Evolutionary conservation across 2,329 filamentous ascomycete species (phyloP).

Genomic region (Paecilomyces sp.): DNA sequence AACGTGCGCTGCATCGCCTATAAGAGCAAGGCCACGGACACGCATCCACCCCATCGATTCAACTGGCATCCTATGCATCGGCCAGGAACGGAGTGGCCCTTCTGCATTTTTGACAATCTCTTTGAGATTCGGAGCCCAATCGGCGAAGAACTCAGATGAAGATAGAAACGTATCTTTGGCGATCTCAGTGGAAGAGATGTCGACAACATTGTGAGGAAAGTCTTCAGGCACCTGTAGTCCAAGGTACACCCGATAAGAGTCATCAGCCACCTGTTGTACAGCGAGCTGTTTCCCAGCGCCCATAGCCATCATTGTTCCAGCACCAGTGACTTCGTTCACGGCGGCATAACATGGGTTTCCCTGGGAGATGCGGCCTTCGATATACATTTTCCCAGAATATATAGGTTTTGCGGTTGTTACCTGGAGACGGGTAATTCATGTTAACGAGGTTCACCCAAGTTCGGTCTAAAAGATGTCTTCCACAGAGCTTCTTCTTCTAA

Average conservation of each 20-base stretch:
- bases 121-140: neutral
- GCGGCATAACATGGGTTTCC: neutral
- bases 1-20: slow-evolving; percentile 28
- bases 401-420: neutral
- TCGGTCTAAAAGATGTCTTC: neutral
- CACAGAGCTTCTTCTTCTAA: slow-evolving; percentile 9
- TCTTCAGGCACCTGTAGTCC: neutral
- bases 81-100: neutral
- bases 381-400: neutral
- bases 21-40: slow-evolving; percentile 4
- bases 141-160: neutral
- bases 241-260: neutral
- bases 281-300: neutral
- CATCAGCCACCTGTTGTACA: neutral
- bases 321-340: neutral
- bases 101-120: neutral
- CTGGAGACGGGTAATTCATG: neutral
- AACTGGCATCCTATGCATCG: neutral
- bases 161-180: neutral
- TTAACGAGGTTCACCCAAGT: neutral
- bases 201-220: neutral
- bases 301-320: neutral
- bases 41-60: neutral
- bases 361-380: slow-evolving; percentile 10
- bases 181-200: neutral